Evolutionary conservation across 176 grass and related monocot genomes (phyloP), one percentile per base, ranked within the genome.

Genomic region (Paspalum notatum): DNA sequence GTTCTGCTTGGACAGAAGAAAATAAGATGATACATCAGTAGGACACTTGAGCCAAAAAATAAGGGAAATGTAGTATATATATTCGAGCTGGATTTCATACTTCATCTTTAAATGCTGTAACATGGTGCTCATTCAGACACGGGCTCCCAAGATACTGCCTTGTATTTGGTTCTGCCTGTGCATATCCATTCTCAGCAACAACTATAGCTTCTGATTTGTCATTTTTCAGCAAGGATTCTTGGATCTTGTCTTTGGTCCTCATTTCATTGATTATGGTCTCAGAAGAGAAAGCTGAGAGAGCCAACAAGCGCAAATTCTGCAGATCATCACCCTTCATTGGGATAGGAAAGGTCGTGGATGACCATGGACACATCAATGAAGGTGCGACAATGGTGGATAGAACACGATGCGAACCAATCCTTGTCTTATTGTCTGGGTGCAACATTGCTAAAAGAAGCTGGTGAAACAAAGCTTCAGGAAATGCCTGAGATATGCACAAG

Each of bases 381-480:
- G 92, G 96, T 1, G 74, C 77, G 16, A 95, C 82, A 61, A 92
- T 93, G 69, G 86, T 84, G 37, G 88, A 95, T 66, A 99, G 80
- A 78, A 95, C 55, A 60, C 96, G 92, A 71, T 99, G 92, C 22
- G 88, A 99, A 27, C 96, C 96, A 67, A 99, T 86, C 87, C 96
- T 91, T 60, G 89, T 93, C 82, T 93, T 90, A 61, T 95, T 85
- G 76, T 99, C 92, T 78, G 84, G 82, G 59, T 99, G 96, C 75
- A 84, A 68, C 96, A 99, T 99, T 76, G 90, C 79, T 91, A 91
- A 78, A 20, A 99, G 88, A 81, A 99, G 92, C 73, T 93, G 92
- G 65, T 95, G 93, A 91, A 93, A 95, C 70, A 95, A 82, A 87
- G 92, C 92, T 93, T 99, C 92, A 82, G 96, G 96, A 86, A 93